Evolutionary conservation across 805 yeast genomes (phyloP).

Genomic region (Isabelozyma rhagii): DNA sequence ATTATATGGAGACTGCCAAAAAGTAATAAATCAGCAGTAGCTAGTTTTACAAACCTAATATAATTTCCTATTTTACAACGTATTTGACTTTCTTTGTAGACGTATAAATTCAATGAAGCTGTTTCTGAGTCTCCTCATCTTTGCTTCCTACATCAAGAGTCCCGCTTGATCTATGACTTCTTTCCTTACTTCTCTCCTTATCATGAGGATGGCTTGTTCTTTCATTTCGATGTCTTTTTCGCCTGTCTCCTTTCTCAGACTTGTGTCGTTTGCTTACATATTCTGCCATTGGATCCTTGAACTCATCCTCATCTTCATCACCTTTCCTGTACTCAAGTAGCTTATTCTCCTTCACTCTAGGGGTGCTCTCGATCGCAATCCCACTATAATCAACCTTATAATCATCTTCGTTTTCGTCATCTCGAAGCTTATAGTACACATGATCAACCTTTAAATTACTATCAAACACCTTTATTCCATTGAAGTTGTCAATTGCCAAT

Average conservation of each 20-base stretch:
- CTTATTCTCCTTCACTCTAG: not conserved
- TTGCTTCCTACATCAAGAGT: not conserved
- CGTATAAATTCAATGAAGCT: too few species aligned
- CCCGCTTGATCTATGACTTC: not conserved
- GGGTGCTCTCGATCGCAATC: not conserved
- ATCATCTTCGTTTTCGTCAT: slow-evolving; percentile 49
- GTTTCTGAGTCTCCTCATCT: not conserved
- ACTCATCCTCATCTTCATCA: slow-evolving; percentile 20
- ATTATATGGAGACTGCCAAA: slow-evolving; percentile 12
- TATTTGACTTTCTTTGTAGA: too few species aligned
- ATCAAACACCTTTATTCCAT: slow-evolving; percentile 61
- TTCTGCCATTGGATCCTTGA: slow-evolving; percentile 31
- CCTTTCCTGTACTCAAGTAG: slow-evolving; percentile 4
- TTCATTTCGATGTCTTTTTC: slow-evolving; percentile 3
- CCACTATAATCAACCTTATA: slow-evolving; percentile 23
- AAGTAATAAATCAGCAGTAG: not conserved
- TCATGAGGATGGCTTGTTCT: slow-evolving; percentile 3
- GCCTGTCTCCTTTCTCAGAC: not conserved
- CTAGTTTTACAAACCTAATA: too few species aligned
- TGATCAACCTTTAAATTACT: slow-evolving; percentile 62
- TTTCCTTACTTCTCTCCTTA: not conserved
- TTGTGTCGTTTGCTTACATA: slow-evolving; percentile 2
- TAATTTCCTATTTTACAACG: too few species aligned
- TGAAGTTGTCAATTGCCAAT: slow-evolving; percentile 84
- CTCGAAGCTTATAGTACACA: slow-evolving; percentile 54